Percentiles rank a stretch among this genome's conserved stretches.
Evolutionary conservation across 371 early-diverging fungal species (phyloP).

Genomic region (Mortierella sp.): DNA sequence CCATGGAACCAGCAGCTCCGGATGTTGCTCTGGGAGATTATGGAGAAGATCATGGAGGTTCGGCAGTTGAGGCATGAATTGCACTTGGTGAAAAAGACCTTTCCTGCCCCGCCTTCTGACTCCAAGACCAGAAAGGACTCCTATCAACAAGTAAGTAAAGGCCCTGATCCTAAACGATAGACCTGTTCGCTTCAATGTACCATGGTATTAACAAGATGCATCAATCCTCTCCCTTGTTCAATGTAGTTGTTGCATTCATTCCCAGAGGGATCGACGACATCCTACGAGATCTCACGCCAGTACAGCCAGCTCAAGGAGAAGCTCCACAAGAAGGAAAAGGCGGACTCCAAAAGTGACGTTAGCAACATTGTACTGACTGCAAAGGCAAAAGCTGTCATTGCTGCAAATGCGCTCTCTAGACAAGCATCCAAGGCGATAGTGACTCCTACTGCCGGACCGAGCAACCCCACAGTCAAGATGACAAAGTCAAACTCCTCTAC

Average conservation of each 20-base stretch:
- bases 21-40: slow-evolving; percentile 47
- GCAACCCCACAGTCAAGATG: neutral
- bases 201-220: neutral
- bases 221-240: neutral
- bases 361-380: slow-evolving; percentile 1
- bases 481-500: neutral
- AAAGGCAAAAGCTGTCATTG: slow-evolving; percentile 13
- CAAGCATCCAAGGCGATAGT: neutral
- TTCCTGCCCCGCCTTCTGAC: slow-evolving; percentile 47
- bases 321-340: slow-evolving; percentile 48
- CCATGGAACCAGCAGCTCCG: slow-evolving; percentile 55
- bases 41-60: slow-evolving; percentile 56
- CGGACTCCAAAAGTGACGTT: slow-evolving; percentile 19
- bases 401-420: neutral
- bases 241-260: slow-evolving; percentile 62
- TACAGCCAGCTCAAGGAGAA: slow-evolving; percentile 65
- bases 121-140: slow-evolving; percentile 65
- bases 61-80: slow-evolving; percentile 33
- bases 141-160: slow-evolving; percentile 61
- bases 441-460: neutral
- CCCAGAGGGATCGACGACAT: slow-evolving; percentile 68
- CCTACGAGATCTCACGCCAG: slow-evolving; percentile 68
- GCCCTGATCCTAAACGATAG: neutral
- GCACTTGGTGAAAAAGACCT: slow-evolving; percentile 25
- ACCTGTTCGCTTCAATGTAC: neutral